Percentiles rank a stretch among this genome's conserved stretches.
Evolutionary conservation across 371 early-diverging fungal genomes (phyloP).

Genomic region (Basidiobolus meristosporus): DNA sequence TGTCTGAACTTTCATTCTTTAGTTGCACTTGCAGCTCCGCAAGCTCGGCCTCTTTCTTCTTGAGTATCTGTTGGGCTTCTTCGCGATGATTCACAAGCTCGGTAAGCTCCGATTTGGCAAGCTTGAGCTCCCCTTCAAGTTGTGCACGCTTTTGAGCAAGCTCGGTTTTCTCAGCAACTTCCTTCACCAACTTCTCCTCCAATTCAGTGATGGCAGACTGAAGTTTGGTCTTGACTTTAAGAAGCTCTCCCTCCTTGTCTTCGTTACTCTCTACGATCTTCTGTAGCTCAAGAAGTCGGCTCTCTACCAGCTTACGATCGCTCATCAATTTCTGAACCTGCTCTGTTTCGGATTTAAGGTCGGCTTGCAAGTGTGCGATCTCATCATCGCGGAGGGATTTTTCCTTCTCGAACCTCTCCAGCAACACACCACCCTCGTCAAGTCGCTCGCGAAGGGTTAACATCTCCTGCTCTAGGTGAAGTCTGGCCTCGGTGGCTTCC

Average conservation of each 20-base stretch:
- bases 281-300: conserved; percentile 27
- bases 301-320: conserved; percentile 32
- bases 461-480: conserved; percentile 18
- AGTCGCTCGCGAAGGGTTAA: conserved; percentile 19
- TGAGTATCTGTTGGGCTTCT: conserved; percentile 22
- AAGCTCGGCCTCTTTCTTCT: conserved; percentile 25
- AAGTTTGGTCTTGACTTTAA: conserved; percentile 19
- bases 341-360: conserved; percentile 16
- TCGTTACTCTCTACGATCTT: conserved; percentile 17
- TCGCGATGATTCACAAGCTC: conserved; percentile 21
- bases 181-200: conserved; percentile 30
- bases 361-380: conserved; percentile 26
- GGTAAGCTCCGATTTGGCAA: conserved; percentile 23
- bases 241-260: conserved; percentile 23
- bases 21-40: conserved; percentile 22
- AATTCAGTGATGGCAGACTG: conserved; percentile 24
- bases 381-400: conserved; percentile 23
- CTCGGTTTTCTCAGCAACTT: conserved; percentile 17
- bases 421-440: conserved; percentile 13
- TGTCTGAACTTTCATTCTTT: conserved; percentile 16
- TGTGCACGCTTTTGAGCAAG: conserved; percentile 27
- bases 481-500: conserved; percentile 21
- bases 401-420: conserved; percentile 42
- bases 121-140: conserved; percentile 19
- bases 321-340: conserved; percentile 18